phyloP scores from a whole-genome alignment of 306 rosid genomes.

The Sesbania bispinosa region DNA sequence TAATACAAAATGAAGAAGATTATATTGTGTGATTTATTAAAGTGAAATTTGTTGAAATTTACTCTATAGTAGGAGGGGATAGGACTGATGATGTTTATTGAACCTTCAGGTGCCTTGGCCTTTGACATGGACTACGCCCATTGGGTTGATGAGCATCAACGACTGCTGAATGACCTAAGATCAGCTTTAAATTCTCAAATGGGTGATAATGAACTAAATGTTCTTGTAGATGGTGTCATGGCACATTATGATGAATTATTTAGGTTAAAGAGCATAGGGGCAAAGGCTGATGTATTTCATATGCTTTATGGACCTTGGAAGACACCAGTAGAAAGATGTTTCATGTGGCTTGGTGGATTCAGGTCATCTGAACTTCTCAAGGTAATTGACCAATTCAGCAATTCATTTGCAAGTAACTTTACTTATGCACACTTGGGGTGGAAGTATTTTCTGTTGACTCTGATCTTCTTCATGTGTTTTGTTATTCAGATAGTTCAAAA shows the following conservation, averaged over 20 bases:
- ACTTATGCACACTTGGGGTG: no score
- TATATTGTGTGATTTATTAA: neutral
- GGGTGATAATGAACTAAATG: conserved; percentile 62
- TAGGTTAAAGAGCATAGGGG: conserved; percentile 67
- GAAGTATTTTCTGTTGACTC: neutral
- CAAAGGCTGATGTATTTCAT: conserved; percentile 77
- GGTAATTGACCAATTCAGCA: conserved; percentile 35
- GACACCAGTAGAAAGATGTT: conserved; percentile 73
- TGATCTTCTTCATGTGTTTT: neutral
- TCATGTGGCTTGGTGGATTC: conserved; percentile 90
- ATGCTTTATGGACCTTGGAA: conserved; percentile 78
- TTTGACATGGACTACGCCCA: conserved; percentile 72
- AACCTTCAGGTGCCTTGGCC: conserved; percentile 54
- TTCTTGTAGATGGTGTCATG: conserved; percentile 69
- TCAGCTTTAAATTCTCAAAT: conserved; percentile 59
- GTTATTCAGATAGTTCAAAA: conserved; percentile 56
- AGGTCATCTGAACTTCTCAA: conserved; percentile 79
- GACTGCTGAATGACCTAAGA: conserved; percentile 56
- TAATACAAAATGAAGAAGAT: neutral
- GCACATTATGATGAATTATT: conserved; percentile 67
- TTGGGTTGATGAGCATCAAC: conserved; percentile 84
- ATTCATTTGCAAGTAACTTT: neutral
- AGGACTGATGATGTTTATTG: neutral
- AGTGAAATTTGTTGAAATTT: neutral
- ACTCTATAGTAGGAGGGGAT: neutral